Evolutionary conservation across 441 rosid genomes (phyloP).

Genomic region (Adansonia gregorii): DNA sequence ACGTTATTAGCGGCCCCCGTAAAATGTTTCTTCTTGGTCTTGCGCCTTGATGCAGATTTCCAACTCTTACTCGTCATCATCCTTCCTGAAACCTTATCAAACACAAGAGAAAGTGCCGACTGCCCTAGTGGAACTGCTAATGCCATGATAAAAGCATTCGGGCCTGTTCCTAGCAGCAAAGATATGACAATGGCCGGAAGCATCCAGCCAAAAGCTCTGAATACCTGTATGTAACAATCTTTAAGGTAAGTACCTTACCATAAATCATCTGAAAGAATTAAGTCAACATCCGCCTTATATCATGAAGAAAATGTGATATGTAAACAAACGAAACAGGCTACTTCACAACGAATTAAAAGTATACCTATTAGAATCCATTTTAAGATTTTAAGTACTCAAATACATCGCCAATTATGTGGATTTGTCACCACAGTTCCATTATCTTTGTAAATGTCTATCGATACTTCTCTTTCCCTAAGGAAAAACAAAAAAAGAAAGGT

Average conservation of each 20-base stretch:
- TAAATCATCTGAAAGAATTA: conserved; percentile 7
- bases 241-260: background rate
- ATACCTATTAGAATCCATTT: background rate
- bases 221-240: conserved; percentile 44
- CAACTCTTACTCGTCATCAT: conserved; percentile 33
- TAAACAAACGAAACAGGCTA: background rate
- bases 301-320: background rate
- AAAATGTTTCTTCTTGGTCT: conserved; percentile 50
- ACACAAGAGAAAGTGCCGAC: conserved; percentile 57
- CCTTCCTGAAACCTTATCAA: conserved; percentile 59
- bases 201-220: conserved; percentile 79
- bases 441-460: background rate
- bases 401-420: background rate
- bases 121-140: conserved; percentile 84
- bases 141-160: conserved; percentile 84
- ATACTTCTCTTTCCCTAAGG: background rate
- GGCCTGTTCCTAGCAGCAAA: conserved; percentile 67
- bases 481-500: background rate
- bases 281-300: conserved; percentile 16
- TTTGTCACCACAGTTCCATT: background rate
- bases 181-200: conserved; percentile 75
- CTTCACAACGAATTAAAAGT: background rate
- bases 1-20: conserved; percentile 34
- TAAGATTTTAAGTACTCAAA: background rate
- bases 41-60: conserved; percentile 41